Base-by-base conservation (phyloP, 805 yeast species). In the Tetrapisispora fleetii region DNA sequence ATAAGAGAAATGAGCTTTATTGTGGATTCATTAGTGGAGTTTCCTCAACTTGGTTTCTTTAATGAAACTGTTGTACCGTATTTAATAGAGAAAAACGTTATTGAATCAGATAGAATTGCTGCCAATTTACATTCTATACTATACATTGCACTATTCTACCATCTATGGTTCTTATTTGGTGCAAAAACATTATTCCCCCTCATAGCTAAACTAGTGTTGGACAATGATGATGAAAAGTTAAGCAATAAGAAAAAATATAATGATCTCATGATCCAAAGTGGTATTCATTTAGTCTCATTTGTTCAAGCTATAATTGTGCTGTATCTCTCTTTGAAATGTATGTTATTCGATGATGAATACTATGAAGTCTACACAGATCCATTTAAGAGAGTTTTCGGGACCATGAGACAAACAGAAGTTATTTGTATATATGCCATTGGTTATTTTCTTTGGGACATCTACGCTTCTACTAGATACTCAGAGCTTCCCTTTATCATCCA, bases 371-470 rank as follows among this genome's bases (percentile, higher is more conserved):
- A 54, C 46, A 51, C 56, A 7, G 56, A 54, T 37, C 48, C 63
- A 6, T 51, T 46, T 5, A 43, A 53, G 10, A 59, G 70, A 40
- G 49, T 66, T 27, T 65, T 66, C 49, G 54, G 53, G 17, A 53
- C 51, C 27, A 49, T 52, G 33, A 50, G 54, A 14, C 57, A 56
- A 17, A 65, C 67, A 17, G 56, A 58, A 45, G 53, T 56, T 11
- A 58, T 65, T 22, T 59, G 67, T 40, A 52, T 65, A 13, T 61
- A 58, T 48, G 82, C 93, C 4, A 59, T 73, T 17, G 96, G 96
- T 3, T 89, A 89, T 67, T 89, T 89, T 60, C 54, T 83, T 18
- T 89, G 97, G 97, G 97, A 89, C 65, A 58, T 80, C 40, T 63
- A 71, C 48, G 81, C 85, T 54, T 86, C 95, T 54, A 21, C 76